phyloP scores from a whole-genome alignment of 805 yeast species.

The Ogataea minuta region DNA sequence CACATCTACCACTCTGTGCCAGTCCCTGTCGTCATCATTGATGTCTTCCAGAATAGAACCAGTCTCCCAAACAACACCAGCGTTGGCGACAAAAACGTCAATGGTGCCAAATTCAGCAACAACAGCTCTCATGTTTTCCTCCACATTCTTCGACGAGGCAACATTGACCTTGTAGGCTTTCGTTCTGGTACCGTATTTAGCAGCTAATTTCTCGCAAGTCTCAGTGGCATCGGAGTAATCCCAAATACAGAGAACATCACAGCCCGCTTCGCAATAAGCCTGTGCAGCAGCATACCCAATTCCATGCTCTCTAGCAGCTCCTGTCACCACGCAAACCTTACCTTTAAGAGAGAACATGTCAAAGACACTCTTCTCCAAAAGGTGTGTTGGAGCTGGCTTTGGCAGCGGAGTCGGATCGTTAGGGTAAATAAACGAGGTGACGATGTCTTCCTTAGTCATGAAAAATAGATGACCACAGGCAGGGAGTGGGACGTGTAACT shows the following conservation, averaged over 20 bases:
- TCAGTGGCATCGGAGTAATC: conserved; percentile 29
- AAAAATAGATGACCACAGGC: background rate
- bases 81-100: conserved; percentile 42
- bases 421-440: conserved; percentile 25
- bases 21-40: conserved; percentile 34
- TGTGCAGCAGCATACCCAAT: conserved; percentile 81
- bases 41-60: conserved; percentile 34
- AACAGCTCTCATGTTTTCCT: conserved; percentile 31
- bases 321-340: conserved; percentile 81
- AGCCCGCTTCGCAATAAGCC: conserved; percentile 85
- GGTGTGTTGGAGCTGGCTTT: conserved; percentile 26
- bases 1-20: conserved; percentile 47
- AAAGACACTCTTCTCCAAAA: conserved; percentile 20
- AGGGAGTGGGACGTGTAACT: background rate
- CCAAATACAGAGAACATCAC: conserved; percentile 59
- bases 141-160: conserved; percentile 36
- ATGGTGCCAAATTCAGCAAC: conserved; percentile 40
- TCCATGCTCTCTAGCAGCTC: conserved; percentile 65
- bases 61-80: conserved; percentile 38
- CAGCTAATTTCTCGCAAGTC: conserved; percentile 18
- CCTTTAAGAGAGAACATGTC: conserved; percentile 79
- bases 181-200: conserved; percentile 29
- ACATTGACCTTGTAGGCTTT: conserved; percentile 36
- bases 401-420: conserved; percentile 28
- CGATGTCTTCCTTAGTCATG: conserved; percentile 26